Percentiles rank a stretch among this genome's conserved stretches.
Conservation (phyloP, 306 rosid genomes). For the Citrullus amarus region DNA sequence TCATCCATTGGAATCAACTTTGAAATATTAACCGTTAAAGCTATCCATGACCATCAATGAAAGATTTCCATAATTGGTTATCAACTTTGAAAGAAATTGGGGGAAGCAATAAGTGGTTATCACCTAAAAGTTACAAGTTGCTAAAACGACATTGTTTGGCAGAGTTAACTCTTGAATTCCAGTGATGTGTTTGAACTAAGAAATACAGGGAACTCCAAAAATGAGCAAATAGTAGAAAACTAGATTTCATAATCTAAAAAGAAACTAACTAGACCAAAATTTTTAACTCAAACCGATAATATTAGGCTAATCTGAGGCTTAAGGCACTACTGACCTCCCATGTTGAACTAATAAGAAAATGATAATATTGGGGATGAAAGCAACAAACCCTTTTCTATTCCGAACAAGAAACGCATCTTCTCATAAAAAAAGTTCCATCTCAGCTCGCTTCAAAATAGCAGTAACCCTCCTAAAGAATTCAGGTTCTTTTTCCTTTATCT, state of each 20-base stretch:
- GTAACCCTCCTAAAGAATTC: slow-evolving; percentile 54
- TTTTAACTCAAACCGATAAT: background rate
- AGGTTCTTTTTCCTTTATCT: slow-evolving; percentile 56
- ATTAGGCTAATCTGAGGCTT: background rate
- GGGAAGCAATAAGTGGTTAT: no score
- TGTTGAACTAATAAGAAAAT: background rate
- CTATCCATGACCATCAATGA: no score
- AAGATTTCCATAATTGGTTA: no score
- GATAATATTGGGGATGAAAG: background rate
- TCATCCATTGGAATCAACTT: no score
- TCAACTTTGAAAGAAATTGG: no score
- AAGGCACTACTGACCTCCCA: background rate
- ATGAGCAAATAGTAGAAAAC: no score
- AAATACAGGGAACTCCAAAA: no score
- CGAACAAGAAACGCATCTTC: background rate
- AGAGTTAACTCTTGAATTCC: no score
- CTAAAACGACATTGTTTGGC: no score
- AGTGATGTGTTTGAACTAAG: no score
- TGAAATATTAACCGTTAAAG: no score
- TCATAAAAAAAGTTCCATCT: slow-evolving; percentile 50
- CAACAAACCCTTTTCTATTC: background rate
- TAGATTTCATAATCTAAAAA: background rate
- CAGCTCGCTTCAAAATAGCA: slow-evolving; percentile 50
- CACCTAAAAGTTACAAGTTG: no score
- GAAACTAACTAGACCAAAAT: background rate